These are phyloP conservation scores for Piper longum DNA, from an alignment of 164 flowering plant species.

Conservation along the genomic window DNA sequence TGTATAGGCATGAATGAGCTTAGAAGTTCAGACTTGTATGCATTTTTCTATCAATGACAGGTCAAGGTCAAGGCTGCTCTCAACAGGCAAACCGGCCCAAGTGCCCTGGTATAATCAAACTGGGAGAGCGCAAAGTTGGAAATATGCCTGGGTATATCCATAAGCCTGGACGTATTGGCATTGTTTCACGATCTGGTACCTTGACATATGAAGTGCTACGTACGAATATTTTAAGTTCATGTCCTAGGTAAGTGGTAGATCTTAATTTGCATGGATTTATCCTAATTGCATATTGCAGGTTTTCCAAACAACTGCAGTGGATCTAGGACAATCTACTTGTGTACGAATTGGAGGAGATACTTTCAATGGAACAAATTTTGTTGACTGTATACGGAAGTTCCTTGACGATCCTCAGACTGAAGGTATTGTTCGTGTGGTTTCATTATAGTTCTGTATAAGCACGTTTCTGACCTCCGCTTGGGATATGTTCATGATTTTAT, in stretches of 20 bases:
- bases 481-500: too few species aligned
- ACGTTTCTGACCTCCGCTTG: too few species aligned
- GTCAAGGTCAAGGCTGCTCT: slow-evolving; percentile 80
- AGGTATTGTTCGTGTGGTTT: too few species aligned
- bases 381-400: slow-evolving; percentile 80
- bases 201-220: slow-evolving; percentile 98
- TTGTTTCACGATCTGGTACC: slow-evolving; percentile 97
- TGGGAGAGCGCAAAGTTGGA: slow-evolving; percentile 97
- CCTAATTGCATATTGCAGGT: slow-evolving; percentile 32
- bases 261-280: not conserved
- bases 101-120: slow-evolving; percentile 98
- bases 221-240: not conserved
- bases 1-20: too few species aligned
- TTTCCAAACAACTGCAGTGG: slow-evolving; percentile 96
- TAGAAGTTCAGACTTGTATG: too few species aligned
- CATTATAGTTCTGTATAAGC: too few species aligned
- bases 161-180: slow-evolving; percentile 96
- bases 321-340: slow-evolving; percentile 97
- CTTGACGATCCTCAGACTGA: slow-evolving; percentile 94
- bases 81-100: slow-evolving; percentile 91
- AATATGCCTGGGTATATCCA: slow-evolving; percentile 99
- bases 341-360: slow-evolving; percentile 99
- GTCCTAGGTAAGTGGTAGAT: not conserved
- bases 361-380: slow-evolving; percentile 97
- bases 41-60: slow-evolving; percentile 21